Conservation (phyloP, 768 basidiomycete genomes). For the Collybia sordida region DNA sequence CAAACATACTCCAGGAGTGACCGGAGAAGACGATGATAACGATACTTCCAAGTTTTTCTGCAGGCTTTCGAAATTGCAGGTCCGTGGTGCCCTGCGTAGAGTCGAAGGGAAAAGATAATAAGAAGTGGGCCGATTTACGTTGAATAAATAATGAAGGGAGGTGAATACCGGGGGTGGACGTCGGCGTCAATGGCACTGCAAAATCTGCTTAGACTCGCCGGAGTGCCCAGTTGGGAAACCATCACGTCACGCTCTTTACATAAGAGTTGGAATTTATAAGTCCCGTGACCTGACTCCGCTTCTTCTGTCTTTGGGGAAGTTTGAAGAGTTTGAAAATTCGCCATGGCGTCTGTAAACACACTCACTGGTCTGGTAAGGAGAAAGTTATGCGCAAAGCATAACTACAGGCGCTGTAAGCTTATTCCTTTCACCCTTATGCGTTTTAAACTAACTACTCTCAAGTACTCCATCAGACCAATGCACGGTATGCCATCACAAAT, state of each 20-base stretch:
- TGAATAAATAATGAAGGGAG: neutral
- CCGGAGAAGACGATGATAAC: no score
- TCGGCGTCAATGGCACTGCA: no score
- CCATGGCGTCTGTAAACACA: slow-evolving; percentile 19
- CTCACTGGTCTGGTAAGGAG: slow-evolving; percentile 11
- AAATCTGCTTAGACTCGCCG: no score
- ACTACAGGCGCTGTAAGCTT: slow-evolving; percentile 10
- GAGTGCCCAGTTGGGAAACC: no score
- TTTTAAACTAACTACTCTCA: slow-evolving; percentile 7
- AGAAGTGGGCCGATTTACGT: no score
- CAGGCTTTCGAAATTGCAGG: no score
- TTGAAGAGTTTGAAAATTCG: slow-evolving; percentile 7
- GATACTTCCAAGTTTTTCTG: neutral
- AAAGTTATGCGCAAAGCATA: slow-evolving; percentile 1
- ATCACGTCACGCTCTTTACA: no score
- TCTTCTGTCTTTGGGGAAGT: no score
- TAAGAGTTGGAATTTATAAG: no score
- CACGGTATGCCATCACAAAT: slow-evolving; percentile 63
- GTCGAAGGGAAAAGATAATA: no score
- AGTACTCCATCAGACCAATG: slow-evolving; percentile 56
- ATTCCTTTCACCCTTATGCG: neutral
- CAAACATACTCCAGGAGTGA: slow-evolving; percentile 14
- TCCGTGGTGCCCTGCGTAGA: no score
- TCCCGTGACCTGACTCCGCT: no score
- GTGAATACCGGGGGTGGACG: neutral